Conservation (phyloP, 305 asterid genomes). For the Striga hermonthica region DNA sequence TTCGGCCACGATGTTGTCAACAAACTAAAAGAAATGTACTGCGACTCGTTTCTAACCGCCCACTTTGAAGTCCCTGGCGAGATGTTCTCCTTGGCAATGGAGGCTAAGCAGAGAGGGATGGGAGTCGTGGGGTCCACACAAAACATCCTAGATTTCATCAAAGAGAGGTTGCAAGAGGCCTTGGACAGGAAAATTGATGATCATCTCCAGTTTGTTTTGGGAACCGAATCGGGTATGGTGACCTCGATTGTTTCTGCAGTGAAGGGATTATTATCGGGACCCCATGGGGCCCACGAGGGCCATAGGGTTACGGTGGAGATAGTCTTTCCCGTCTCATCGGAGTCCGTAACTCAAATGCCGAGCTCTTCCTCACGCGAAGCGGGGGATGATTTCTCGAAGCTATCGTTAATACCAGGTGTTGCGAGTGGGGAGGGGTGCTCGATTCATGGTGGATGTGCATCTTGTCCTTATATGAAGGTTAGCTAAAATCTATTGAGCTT, state of each 20-base stretch:
- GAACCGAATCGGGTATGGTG: conserved; percentile 98
- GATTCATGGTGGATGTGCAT: conserved; percentile 97
- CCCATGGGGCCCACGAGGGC: conserved; percentile 36
- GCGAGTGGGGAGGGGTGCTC: conserved; percentile 98
- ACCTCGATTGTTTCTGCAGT: conserved; percentile 86
- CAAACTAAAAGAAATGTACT: conserved; percentile 76
- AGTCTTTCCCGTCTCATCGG: conserved; percentile 89
- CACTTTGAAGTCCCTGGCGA: conserved; percentile 98
- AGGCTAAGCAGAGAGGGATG: conserved; percentile 87
- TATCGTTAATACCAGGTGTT: conserved; percentile 77
- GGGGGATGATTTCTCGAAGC: conserved; percentile 37
- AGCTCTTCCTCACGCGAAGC: conserved; percentile 42
- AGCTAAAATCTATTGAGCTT: conserved; percentile 21
- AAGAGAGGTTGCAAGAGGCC: conserved; percentile 71
- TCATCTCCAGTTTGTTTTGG: conserved; percentile 90
- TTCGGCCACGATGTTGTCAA: conserved; percentile 86
- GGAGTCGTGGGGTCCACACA: conserved; percentile 97
- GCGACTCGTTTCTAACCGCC: conserved; percentile 91
- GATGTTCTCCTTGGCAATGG: conserved; percentile 92
- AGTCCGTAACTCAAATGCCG: conserved; percentile 61
- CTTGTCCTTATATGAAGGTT: conserved; percentile 99
- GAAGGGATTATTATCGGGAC: conserved; percentile 45
- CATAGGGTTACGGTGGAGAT: conserved; percentile 78
- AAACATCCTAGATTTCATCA: conserved; percentile 80
- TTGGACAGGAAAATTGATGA: conserved; percentile 70